Evolutionary conservation across 768 basidiomycete species (phyloP).

Genomic region (Suillus subluteus): DNA sequence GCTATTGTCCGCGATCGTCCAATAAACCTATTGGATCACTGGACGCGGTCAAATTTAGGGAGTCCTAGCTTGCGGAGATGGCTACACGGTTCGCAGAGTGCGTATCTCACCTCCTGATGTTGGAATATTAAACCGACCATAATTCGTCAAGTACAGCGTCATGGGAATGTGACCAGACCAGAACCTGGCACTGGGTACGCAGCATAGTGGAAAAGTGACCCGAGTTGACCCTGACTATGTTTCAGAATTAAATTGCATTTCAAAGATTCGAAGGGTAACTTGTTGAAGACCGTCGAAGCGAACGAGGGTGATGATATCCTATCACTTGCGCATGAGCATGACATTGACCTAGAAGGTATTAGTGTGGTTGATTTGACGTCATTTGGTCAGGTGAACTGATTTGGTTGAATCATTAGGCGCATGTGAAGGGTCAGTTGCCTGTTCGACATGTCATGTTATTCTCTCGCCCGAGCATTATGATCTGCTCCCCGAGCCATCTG

Average conservation of each 20-base stretch:
- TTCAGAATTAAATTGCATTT: conserved; percentile 87
- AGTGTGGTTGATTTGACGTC: conserved; percentile 29
- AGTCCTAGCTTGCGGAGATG: background rate
- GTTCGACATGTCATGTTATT: conserved; percentile 97
- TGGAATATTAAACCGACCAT: background rate
- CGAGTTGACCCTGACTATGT: conserved; percentile 3
- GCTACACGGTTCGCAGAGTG: conserved; percentile 26
- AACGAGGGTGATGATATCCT: conserved; percentile 95
- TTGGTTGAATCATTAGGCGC: conserved; percentile 60
- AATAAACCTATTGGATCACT: background rate
- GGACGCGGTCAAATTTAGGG: background rate
- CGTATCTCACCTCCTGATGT: background rate
- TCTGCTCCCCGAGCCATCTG: conserved; percentile 87
- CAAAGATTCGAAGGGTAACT: conserved; percentile 82
- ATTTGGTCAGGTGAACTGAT: background rate
- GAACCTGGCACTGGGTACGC: conserved; percentile 70
- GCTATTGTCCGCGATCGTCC: background rate
- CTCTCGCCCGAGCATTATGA: conserved; percentile 83
- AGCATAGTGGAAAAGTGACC: background rate
- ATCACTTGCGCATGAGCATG: conserved; percentile 90
- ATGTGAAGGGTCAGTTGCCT: conserved; percentile 95
- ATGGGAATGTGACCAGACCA: conserved; percentile 64
- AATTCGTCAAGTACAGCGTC: conserved; percentile 30
- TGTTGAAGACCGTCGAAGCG: conserved; percentile 87
- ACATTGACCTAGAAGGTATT: conserved; percentile 89